phyloP scores from a whole-genome alignment of 768 basidiomycete species.

The Naganishia vishniacii region DNA sequence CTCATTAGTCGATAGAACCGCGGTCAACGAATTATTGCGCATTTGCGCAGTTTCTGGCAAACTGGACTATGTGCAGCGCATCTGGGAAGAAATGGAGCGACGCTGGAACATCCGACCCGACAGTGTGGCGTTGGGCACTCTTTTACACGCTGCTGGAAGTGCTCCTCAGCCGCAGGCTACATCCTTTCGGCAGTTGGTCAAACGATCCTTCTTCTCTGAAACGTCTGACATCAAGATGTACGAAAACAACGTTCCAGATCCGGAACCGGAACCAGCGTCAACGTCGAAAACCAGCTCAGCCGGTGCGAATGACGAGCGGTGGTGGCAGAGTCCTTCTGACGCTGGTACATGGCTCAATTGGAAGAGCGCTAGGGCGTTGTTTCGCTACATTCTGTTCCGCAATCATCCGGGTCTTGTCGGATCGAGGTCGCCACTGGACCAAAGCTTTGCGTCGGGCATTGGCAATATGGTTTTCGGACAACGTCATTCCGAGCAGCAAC shows the following conservation, averaged over 20 bases:
- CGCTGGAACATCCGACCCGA: slow-evolving; percentile 12
- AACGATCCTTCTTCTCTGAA: slow-evolving; percentile 15
- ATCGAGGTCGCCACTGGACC: not conserved
- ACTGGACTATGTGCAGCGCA: slow-evolving; percentile 10
- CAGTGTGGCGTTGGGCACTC: not conserved
- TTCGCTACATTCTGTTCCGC: slow-evolving; percentile 8
- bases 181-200: slow-evolving; percentile 14
- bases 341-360: slow-evolving; percentile 6
- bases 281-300: not conserved
- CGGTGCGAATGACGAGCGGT: not conserved
- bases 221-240: slow-evolving; percentile 4
- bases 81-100: slow-evolving; percentile 14
- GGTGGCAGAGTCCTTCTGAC: slow-evolving; percentile 11
- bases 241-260: slow-evolving; percentile 2
- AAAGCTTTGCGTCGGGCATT: not conserved
- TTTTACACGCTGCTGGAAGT: not conserved
- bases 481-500: not conserved
- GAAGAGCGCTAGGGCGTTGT: slow-evolving; percentile 11
- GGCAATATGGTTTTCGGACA: slow-evolving; percentile 11
- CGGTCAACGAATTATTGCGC: slow-evolving; percentile 6
- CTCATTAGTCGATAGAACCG: not conserved
- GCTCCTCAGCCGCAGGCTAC: not conserved
- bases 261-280: slow-evolving; percentile 1
- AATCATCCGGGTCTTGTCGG: slow-evolving; percentile 6
- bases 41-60: slow-evolving; percentile 3